Conservation (phyloP, 2,329 filamentous ascomycete species). For the Bipolaris victoriae region DNA sequence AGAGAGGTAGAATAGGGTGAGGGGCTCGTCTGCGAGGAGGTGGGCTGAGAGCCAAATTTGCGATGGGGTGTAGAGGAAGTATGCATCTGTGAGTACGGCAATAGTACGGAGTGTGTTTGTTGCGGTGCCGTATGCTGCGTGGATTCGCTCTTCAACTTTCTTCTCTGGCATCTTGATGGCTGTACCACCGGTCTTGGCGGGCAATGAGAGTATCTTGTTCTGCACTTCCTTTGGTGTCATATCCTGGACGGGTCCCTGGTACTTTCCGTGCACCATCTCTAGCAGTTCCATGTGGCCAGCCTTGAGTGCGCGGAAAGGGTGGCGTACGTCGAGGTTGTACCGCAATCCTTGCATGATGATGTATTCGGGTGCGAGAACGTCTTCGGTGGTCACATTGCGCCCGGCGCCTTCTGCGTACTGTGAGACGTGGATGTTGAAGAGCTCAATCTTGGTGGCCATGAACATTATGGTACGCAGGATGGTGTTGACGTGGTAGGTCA, state of each 20-base stretch:
- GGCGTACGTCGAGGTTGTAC: slow-evolving; percentile 91
- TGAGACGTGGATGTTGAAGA: slow-evolving; percentile 71
- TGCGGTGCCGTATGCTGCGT: slow-evolving; percentile 73
- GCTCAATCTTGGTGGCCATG: slow-evolving; percentile 92
- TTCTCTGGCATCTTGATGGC: slow-evolving; percentile 21
- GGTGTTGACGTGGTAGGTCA: slow-evolving; percentile 92
- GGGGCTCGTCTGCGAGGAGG: slow-evolving; percentile 71
- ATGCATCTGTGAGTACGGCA: slow-evolving; percentile 88
- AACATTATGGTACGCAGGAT: slow-evolving; percentile 91
- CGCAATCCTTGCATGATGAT: slow-evolving; percentile 88
- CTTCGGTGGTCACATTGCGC: slow-evolving; percentile 70
- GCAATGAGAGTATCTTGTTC: slow-evolving; percentile 37
- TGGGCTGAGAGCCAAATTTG: slow-evolving; percentile 91
- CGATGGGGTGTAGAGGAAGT: slow-evolving; percentile 92
- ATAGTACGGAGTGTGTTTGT: slow-evolving; percentile 64
- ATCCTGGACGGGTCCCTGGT: slow-evolving; percentile 41
- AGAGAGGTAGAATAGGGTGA: slow-evolving; percentile 58
- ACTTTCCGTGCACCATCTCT: slow-evolving; percentile 68
- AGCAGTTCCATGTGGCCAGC: slow-evolving; percentile 84
- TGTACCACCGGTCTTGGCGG: slow-evolving; percentile 23
- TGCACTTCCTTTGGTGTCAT: slow-evolving; percentile 34
- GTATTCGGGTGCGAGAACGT: slow-evolving; percentile 90
- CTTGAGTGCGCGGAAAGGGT: slow-evolving; percentile 87
- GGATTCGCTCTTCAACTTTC: slow-evolving; percentile 55
- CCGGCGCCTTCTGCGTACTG: slow-evolving; percentile 60